Evolutionary conservation across 306 rosid species (phyloP), one percentile per base, ranked within the genome.

Genomic region (Cicer bijugum): DNA sequence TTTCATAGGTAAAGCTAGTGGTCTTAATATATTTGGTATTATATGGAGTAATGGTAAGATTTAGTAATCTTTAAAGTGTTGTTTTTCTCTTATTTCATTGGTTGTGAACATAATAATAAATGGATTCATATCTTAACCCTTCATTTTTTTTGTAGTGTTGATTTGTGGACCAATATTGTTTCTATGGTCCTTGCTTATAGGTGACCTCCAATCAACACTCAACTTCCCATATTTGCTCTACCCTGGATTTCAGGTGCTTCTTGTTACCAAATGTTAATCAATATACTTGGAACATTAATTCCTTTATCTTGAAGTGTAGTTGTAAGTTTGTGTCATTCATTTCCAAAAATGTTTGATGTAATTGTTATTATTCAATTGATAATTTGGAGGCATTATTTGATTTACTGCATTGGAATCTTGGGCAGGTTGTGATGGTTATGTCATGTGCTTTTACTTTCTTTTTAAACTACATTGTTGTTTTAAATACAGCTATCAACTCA

Each of bases 41-140:
- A 81, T 92, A 86, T 92, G 97, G 98, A 87, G 95, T 69, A 92
- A 90, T 70, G 96, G 98, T 92, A 80, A 83, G 89, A 78, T 78
- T 71, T 45, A 68, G 59, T 43, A 38, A 19, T 76, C 42, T n/a
- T 12, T 44, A 6, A 28, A 28, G 28, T 75, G 12, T 48, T 43
- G 28, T 72, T 53, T 9, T 42, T 20, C 56, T 76, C 65, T 11
- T 0, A 7, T 11, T 45, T 20, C 77, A 3, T 81, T 15, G 63
- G 4, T 60, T 58, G 5, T 40, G 5, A 37, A 43, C 20, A n/a
- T 61, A 6, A 61, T 28, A 56, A 33, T 12, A 47, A 79, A 52
- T 47, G 8, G 12, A 71, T 12, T 51, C 3, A 12, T 59, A 47
- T 71, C 45, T 19, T 33, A 8, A 59, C 44, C 44, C 66, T 59